These are phyloP conservation scores for Saturnispora dispora DNA, from an alignment of 805 yeast genomes.

Conservation along the genomic window DNA sequence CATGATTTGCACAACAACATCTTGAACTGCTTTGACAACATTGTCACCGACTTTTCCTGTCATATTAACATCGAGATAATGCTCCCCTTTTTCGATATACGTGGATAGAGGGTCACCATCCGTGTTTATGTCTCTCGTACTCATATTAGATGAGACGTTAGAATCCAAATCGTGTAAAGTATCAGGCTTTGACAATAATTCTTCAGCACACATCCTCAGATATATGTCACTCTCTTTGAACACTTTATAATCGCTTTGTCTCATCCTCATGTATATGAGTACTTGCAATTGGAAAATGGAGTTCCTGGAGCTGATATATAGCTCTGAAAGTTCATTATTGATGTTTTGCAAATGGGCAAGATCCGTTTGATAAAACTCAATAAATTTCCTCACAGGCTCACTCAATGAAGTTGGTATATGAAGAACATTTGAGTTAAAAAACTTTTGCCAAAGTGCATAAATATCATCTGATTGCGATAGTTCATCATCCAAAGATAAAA, in stretches of 20 bases:
- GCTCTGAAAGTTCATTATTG: background rate
- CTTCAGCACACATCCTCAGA: conserved; percentile 42
- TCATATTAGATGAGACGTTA: background rate
- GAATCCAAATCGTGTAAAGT: background rate
- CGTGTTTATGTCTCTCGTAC: background rate
- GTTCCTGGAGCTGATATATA: conserved; percentile 39
- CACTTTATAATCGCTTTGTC: conserved; percentile 42
- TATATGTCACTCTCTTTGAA: conserved; percentile 55
- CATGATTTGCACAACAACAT: conserved; percentile 56
- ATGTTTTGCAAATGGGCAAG: background rate
- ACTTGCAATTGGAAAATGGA: conserved; percentile 53
- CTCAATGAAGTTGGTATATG: conserved; percentile 23
- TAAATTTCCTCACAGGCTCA: conserved; percentile 32
- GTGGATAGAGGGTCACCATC: conserved; percentile 27
- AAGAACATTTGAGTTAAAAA: conserved; percentile 28
- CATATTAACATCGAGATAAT: conserved; percentile 27
- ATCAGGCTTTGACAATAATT: conserved; percentile 8
- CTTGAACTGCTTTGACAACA: conserved; percentile 55
- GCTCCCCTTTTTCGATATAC: conserved; percentile 22
- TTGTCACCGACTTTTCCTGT: conserved; percentile 31
- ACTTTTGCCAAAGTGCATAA: conserved; percentile 36
- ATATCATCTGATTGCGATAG: conserved; percentile 46
- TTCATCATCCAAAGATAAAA: conserved; percentile 15
- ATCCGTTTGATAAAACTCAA: background rate
- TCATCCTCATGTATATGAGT: conserved; percentile 42